Conservation (phyloP, 106 monocot genomes). For the Dendrobium nobile region DNA sequence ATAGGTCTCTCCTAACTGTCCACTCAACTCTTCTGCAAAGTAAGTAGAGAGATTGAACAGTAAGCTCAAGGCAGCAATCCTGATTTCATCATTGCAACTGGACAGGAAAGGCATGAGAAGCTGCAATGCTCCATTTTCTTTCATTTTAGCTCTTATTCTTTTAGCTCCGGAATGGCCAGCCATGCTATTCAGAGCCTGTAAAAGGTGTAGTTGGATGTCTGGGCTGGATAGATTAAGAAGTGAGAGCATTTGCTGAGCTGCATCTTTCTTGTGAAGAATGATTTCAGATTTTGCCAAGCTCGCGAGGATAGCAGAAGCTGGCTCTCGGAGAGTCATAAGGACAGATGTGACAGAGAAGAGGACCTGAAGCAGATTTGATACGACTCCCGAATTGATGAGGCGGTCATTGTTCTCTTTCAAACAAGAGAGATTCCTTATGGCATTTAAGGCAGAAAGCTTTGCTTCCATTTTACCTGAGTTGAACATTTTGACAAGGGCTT, state of each 20-base stretch:
- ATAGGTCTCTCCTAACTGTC: constrained; percentile 40
- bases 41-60: constrained; percentile 62
- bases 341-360: constrained; percentile 92
- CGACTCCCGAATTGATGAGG: constrained; percentile 50
- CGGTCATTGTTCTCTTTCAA: constrained; percentile 32
- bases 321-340: constrained; percentile 64
- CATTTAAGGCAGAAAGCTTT: constrained; percentile 56
- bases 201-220: constrained; percentile 49
- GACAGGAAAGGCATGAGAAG: constrained; percentile 55
- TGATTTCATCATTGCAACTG: constrained; percentile 32
- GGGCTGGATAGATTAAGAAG: constrained; percentile 65
- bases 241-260: constrained; percentile 60
- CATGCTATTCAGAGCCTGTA: constrained; percentile 63
- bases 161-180: constrained; percentile 35
- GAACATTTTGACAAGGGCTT: constrained; percentile 67
- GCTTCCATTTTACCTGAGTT: constrained; percentile 70
- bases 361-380: constrained; percentile 54
- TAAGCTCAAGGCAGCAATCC: constrained; percentile 36
- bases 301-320: constrained; percentile 68
- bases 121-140: constrained; percentile 51
- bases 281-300: constrained; percentile 46
- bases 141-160: constrained; percentile 46
- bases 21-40: constrained; percentile 24
- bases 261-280: constrained; percentile 50
- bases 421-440: constrained; percentile 59